A percentile compares a stretch with the other conserved stretches of the same genome.
Conservation (phyloP, 2,329 filamentous ascomycete species). For the Penicillium rolfsii region DNA sequence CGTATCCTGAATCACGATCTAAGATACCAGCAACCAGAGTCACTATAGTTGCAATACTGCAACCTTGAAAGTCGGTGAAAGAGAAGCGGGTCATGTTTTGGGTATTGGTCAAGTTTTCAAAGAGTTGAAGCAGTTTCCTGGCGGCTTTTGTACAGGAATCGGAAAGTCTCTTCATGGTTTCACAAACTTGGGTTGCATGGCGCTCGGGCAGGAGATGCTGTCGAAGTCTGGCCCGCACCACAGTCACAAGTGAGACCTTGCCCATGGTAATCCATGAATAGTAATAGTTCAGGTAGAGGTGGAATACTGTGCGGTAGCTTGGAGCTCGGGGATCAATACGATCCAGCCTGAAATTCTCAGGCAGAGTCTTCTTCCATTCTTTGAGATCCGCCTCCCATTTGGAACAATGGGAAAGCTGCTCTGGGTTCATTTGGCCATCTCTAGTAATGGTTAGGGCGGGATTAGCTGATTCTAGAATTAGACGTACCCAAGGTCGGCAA, state of each 20-base stretch:
- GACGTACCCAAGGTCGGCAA: slow-evolving; percentile 28
- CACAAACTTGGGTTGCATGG: slow-evolving; percentile 10
- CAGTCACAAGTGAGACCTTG: slow-evolving; percentile 40
- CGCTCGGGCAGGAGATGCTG: slow-evolving; percentile 9
- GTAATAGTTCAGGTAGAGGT: slow-evolving; percentile 45
- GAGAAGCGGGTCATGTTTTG: slow-evolving; percentile 43
- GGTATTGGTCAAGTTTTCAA: slow-evolving; percentile 34
- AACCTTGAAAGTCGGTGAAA: slow-evolving; percentile 47
- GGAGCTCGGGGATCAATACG: slow-evolving; percentile 33
- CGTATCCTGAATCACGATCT: slow-evolving; percentile 39
- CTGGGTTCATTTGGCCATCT: slow-evolving; percentile 16
- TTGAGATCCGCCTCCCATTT: slow-evolving; percentile 17
- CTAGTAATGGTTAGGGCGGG: background rate
- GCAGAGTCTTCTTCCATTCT: slow-evolving; percentile 38
- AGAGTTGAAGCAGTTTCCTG: slow-evolving; percentile 37
- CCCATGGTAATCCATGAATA: slow-evolving; percentile 44
- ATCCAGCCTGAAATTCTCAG: slow-evolving; percentile 32
- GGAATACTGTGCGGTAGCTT: slow-evolving; percentile 39
- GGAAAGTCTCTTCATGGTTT: slow-evolving; percentile 19
- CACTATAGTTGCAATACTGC: slow-evolving; percentile 45
- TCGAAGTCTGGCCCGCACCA: slow-evolving; percentile 26
- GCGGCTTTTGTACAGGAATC: slow-evolving; percentile 38
- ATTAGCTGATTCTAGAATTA: background rate
- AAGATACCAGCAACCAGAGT: slow-evolving; percentile 41
- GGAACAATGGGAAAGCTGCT: slow-evolving; percentile 24